phyloP scores from a whole-genome alignment of 129 eudicot species.

The Smallanthus sonchifolius region DNA sequence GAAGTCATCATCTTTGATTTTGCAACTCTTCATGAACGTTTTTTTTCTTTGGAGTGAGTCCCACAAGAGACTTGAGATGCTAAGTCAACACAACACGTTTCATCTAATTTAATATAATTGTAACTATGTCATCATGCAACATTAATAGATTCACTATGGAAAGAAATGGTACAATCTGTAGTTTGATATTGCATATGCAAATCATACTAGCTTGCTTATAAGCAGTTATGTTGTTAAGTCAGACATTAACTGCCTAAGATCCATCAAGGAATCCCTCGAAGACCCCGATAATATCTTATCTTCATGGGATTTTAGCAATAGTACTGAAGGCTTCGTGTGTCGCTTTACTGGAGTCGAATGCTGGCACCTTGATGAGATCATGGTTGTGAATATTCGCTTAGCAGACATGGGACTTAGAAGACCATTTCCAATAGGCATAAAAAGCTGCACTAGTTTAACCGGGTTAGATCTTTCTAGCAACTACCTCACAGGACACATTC shows the following conservation, averaged over 20 bases:
- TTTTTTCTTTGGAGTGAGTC: constrained; percentile 13
- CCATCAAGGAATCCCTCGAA: constrained; percentile 24
- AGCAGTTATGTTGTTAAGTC: constrained; percentile 6
- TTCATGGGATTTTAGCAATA: constrained; percentile 32
- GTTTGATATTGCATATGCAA: constrained; percentile 12
- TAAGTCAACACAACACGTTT: too few species aligned
- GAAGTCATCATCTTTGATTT: background rate
- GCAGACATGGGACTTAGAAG: constrained; percentile 41
- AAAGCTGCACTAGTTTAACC: constrained; percentile 17
- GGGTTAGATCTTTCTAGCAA: constrained; percentile 39
- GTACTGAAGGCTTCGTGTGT: constrained; percentile 25
- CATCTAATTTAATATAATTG: too few species aligned
- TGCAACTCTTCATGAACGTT: background rate
- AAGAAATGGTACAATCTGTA: background rate
- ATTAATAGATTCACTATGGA: constrained; percentile 1
- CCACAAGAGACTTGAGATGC: too few species aligned
- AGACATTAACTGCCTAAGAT: constrained; percentile 33
- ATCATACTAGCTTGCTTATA: constrained; percentile 20
- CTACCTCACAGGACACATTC: constrained; percentile 28
- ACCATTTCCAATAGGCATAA: constrained; percentile 29
- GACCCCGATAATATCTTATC: constrained; percentile 30
- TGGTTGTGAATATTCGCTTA: constrained; percentile 26
- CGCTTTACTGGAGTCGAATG: constrained; percentile 31
- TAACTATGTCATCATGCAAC: background rate
- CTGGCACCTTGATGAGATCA: constrained; percentile 37